A percentile compares a stretch with the other conserved stretches of the same genome.
phyloP scores from a whole-genome alignment of 176 grass and related monocot genomes.

The Juncus effusus region DNA sequence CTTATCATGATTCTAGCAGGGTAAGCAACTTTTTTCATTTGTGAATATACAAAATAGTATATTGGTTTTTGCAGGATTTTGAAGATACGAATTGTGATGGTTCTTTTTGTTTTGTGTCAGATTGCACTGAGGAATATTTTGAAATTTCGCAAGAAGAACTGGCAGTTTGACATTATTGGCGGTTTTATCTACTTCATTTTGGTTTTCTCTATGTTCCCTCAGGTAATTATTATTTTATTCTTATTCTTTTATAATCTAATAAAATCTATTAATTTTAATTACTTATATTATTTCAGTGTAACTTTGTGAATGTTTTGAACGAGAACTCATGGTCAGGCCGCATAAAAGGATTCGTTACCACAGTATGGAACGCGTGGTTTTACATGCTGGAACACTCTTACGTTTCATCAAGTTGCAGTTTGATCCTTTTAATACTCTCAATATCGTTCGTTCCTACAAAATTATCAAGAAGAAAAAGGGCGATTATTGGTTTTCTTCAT shows the following conservation, averaged over 20 bases:
- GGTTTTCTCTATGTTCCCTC: constrained; percentile 89
- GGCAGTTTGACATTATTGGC: constrained; percentile 95
- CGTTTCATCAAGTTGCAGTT: constrained; percentile 64
- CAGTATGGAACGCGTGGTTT: constrained; percentile 65
- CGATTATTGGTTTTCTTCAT: constrained; percentile 73
- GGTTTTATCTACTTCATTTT: constrained; percentile 98
- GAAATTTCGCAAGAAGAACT: constrained; percentile 96
- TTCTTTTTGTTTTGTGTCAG: constrained; percentile 37
- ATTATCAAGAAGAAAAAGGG: constrained; percentile 72
- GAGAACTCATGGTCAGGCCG: constrained; percentile 71
- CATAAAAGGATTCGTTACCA: constrained; percentile 57
- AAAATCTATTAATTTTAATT: constrained; percentile 9
- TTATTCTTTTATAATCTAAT: constrained; percentile 3
- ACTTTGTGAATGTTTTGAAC: constrained; percentile 71
- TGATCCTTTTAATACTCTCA: constrained; percentile 61
- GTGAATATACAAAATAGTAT: constrained; percentile 12
- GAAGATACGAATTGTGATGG: constrained; percentile 7
- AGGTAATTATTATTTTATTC: constrained; percentile 39
- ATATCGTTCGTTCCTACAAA: constrained; percentile 89
- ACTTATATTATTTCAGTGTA: constrained; percentile 62
- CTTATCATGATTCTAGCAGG: constrained; percentile 76
- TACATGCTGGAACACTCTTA: constrained; percentile 93
- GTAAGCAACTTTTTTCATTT: constrained; percentile 32
- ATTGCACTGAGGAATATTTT: constrained; percentile 90
- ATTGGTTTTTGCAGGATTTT: constrained; percentile 16